Evolutionary conservation across 768 basidiomycete genomes (phyloP).

Genomic region (Coprinopsis marcescibilis): DNA sequence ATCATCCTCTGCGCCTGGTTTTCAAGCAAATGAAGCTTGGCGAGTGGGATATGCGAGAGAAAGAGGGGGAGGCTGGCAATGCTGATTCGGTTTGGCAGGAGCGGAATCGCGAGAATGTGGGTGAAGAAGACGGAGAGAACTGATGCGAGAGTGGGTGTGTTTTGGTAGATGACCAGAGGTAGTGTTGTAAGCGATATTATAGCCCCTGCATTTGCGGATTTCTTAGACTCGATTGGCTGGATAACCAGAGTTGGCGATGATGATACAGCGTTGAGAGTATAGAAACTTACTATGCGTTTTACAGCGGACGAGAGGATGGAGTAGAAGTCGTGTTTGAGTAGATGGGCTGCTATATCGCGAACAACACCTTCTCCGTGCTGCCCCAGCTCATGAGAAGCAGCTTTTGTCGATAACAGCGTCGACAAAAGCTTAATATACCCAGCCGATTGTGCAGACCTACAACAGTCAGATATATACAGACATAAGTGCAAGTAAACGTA

Average conservation of each 20-base stretch:
- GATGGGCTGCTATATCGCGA: slow-evolving; percentile 34
- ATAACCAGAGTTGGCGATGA: neutral
- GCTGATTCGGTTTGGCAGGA: slow-evolving; percentile 73
- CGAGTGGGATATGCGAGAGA: slow-evolving; percentile 56
- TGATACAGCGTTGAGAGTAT: neutral
- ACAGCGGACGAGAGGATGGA: slow-evolving; percentile 34
- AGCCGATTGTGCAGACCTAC: slow-evolving; percentile 42
- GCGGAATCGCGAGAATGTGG: slow-evolving; percentile 63
- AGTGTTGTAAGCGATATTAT: slow-evolving; percentile 41
- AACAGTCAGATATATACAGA: neutral
- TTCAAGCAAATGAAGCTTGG: slow-evolving; percentile 26
- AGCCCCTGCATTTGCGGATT: slow-evolving; percentile 41
- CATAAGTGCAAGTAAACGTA: slow-evolving; percentile 25
- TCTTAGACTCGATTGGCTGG: slow-evolving; percentile 55
- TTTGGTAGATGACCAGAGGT: slow-evolving; percentile 30
- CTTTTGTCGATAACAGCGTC: slow-evolving; percentile 33
- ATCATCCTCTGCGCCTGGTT: slow-evolving; percentile 21
- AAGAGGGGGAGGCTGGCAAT: slow-evolving; percentile 57
- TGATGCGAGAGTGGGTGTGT: slow-evolving; percentile 21
- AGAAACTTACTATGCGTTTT: slow-evolving; percentile 42
- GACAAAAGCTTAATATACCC: slow-evolving; percentile 48
- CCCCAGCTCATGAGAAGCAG: slow-evolving; percentile 22
- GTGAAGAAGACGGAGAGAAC: slow-evolving; percentile 39
- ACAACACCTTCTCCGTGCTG: slow-evolving; percentile 26
- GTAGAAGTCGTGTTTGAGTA: slow-evolving; percentile 45